Base-by-base conservation (phyloP, 139 green algal genomes). In the Picochlorum sp. region DNA sequence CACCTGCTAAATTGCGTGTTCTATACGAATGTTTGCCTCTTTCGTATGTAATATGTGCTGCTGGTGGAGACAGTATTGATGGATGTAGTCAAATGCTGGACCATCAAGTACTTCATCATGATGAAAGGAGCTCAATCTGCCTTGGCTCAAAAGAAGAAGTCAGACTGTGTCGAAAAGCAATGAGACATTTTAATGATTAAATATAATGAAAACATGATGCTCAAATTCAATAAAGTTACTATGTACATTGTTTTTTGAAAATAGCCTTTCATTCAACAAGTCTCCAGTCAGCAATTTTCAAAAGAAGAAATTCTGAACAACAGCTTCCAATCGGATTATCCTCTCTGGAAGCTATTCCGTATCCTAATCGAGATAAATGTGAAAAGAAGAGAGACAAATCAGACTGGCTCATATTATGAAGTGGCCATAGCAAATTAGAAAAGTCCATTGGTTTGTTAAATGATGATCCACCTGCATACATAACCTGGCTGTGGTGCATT, bases 1-100 rank as follows among this genome's bases (percentile, higher is more conserved):
- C 80, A 20, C 76, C 77, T 3, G 74, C 84, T 16, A 94, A 94
- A 76, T 75, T 95, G 58, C 62, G 87, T 33, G 61, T 93, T 56
- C 66, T 94, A 64, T 95, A 89, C 57, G 87, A 95, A 62, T 83
- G 72, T 50, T 73, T 76, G 7, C 87, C 87, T 0, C 45, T 95
- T 40, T 69, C 87, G 0, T 69, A 86, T 4, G 63, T 92, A 0
- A 64, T 88, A 1, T 84, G 91, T 69, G 83, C 85, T 5, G 82
- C 82, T 3, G 85, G 85, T 6, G 86, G 85, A 12, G 53, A 45
- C 25, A 81, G 79, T 31, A 55, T 78, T 28, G 47, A 44, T 25
- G 72, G 70, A 24, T 69, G 59, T 5, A 73, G 59, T 16, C 26
- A 58, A 36, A 50, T 47, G n/a, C 31, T 68, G 31, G 66, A 68